A percentile compares a stretch with the other conserved stretches of the same genome.
Evolutionary conservation across 495 filamentous ascomycete genomes (phyloP).

Genomic region (Tuber umbilicatum): DNA sequence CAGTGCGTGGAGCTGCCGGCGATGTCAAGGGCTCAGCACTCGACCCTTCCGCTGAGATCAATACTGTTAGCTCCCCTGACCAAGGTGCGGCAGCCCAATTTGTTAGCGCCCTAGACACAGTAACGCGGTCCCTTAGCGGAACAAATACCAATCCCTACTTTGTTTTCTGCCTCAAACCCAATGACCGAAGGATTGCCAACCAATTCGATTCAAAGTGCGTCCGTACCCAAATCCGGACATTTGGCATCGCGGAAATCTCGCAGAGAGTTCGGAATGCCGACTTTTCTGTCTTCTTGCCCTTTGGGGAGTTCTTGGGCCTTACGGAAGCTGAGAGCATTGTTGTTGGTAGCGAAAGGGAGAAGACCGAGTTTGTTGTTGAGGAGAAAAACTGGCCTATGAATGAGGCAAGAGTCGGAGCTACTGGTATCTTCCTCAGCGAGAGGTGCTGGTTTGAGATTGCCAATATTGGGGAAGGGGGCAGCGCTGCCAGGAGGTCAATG

Average conservation of each 20-base stretch:
- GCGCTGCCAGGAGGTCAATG: conserved; percentile 51
- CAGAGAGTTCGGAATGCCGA: conserved; percentile 85
- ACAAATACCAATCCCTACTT: conserved; percentile 86
- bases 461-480: conserved; percentile 59
- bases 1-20: conserved; percentile 45
- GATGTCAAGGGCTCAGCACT: conserved; percentile 28
- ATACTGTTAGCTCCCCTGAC: conserved; percentile 45
- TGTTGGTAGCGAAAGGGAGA: conserved; percentile 87
- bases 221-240: conserved; percentile 83
- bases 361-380: conserved; percentile 79
- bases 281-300: conserved; percentile 91
- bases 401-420: conserved; percentile 83
- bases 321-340: conserved; percentile 74
- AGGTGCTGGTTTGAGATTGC: conserved; percentile 87
- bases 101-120: conserved; percentile 77
- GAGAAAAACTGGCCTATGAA: conserved; percentile 86
- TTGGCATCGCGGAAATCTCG: conserved; percentile 95
- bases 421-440: conserved; percentile 92
- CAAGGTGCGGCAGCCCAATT: conserved; percentile 92
- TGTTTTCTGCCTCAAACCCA: conserved; percentile 94
- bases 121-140: conserved; percentile 73
- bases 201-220: conserved; percentile 99
- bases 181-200: conserved; percentile 93
- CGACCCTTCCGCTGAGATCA: conserved; percentile 39
- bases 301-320: conserved; percentile 87